A percentile compares a stretch with the other conserved stretches of the same genome.
Conservation (phyloP, 805 yeast species). For the Metschnikowia henanensis region DNA sequence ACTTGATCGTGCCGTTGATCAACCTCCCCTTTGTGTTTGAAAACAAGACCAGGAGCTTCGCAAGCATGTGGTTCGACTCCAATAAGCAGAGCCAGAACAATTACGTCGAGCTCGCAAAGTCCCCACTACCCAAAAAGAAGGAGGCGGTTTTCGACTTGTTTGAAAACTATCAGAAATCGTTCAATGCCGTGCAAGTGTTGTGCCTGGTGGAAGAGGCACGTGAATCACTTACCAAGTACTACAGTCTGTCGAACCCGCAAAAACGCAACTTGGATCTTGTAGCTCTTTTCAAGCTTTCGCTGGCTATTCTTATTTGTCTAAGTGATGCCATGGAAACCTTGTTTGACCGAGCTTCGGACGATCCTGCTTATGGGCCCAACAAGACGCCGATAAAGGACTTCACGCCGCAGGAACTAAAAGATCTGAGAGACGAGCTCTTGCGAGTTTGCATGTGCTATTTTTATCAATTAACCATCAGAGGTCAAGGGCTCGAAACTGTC, state of each 20-base stretch:
- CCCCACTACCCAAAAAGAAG: constrained; percentile 25
- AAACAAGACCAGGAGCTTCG: constrained; percentile 17
- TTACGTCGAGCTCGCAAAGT: constrained; percentile 20
- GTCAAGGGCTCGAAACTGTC: constrained; percentile 12
- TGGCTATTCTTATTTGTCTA: constrained; percentile 11
- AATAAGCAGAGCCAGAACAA: constrained; percentile 22
- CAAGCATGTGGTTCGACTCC: constrained; percentile 33
- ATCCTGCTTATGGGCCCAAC: neutral
- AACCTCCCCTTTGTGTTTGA: constrained; percentile 29
- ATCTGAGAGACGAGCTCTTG: constrained; percentile 4
- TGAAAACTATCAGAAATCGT: constrained; percentile 2
- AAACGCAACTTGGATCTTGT: constrained; percentile 3
- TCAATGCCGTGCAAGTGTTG: constrained; percentile 4
- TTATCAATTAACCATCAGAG: constrained; percentile 6
- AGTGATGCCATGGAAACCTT: constrained; percentile 7
- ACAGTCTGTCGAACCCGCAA: neutral
- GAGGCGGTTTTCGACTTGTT: constrained; percentile 8
- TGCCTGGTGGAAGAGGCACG: neutral
- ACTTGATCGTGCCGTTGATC: constrained; percentile 26
- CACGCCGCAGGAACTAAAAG: neutral
- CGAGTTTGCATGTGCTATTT: constrained; percentile 9
- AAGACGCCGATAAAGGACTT: neutral
- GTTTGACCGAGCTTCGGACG: neutral
- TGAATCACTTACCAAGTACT: constrained; percentile 7
- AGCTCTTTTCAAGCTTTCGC: constrained; percentile 10